phyloP scores from a whole-genome alignment of 148 eudicot species.

The Dianthus caryophyllus region DNA sequence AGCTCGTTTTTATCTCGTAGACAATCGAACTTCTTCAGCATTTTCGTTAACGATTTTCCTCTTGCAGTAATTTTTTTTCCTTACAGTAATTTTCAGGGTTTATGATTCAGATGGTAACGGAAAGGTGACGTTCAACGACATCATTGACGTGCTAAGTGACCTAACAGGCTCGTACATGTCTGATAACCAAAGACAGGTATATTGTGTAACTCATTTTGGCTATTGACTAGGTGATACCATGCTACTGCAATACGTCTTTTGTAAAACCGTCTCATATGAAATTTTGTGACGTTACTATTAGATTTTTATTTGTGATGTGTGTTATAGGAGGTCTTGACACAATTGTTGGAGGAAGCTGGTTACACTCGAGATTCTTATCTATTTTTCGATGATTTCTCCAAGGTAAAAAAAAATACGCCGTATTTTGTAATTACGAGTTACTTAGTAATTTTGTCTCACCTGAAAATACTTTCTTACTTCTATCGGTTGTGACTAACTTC shows the following conservation, averaged over 20 bases:
- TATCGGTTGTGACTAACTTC: too few species aligned
- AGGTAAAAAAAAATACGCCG: slow-evolving; percentile 35
- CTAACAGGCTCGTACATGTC: slow-evolving; percentile 83
- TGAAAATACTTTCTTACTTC: too few species aligned
- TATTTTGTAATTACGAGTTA: too few species aligned
- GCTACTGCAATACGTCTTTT: not conserved
- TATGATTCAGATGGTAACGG: slow-evolving; percentile 85
- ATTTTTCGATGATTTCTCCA: slow-evolving; percentile 62
- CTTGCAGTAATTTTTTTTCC: too few species aligned
- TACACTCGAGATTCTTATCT: slow-evolving; percentile 62
- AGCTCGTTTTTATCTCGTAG: not conserved
- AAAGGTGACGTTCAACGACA: slow-evolving; percentile 71
- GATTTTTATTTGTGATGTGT: not conserved
- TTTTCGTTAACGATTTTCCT: too few species aligned
- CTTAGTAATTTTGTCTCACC: too few species aligned
- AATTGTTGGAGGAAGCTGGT: slow-evolving; percentile 75
- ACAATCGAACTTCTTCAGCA: too few species aligned
- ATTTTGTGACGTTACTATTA: not conserved
- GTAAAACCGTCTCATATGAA: not conserved
- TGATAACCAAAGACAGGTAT: slow-evolving; percentile 83
- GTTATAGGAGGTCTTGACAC: slow-evolving; percentile 58
- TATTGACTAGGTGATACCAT: too few species aligned
- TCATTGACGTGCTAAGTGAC: slow-evolving; percentile 65
- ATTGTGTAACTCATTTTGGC: too few species aligned
- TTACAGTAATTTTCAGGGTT: slow-evolving; percentile 74